Base-by-base conservation (phyloP, 768 basidiomycete species). In the Ephemerocybe angulata region DNA sequence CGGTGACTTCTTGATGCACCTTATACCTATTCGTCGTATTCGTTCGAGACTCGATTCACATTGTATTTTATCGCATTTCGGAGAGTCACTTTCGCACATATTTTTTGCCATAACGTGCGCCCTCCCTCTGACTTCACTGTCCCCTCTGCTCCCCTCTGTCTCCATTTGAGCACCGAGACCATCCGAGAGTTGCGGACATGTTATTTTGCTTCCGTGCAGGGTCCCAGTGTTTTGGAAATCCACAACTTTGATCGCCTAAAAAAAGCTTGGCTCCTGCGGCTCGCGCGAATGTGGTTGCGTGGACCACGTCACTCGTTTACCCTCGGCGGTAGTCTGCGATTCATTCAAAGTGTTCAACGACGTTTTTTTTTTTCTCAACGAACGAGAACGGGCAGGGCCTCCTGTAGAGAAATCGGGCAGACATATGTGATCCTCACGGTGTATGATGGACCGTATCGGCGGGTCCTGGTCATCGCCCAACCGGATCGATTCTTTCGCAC, bases 131-230 rank as follows among this genome's bases (percentile, higher is more conserved):
- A 27, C 57, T 27, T 42, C 21, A 24, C 19, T 19, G 29, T 53
- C 21, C 19, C n/a, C 12, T 50, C 42, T 25, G 27, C 3, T 33
- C 33, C 17, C 30, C 44, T 22, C 50, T 21, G 29, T 50, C 19
- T 33, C n/a, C 47, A 51, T 37, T 41, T n/a, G 50, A 52, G 49
- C 44, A 33, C 49, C 53, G 46, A 54, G 48, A 52, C 44, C 48
- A 40, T 54, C 58, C 58, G 58, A 24, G 50, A 55, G 35, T 35
- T 55, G 43, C 58, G 58, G 58, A 33, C 42, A 19, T 19, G 21
- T 53, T 38, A 1, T 29, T 53, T 53, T 53, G 40, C 17, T 30
- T 53, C 41, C 50, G 30, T 51, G n/a, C n/a, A n/a, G n/a, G n/a
- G n/a, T 51, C 22, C 37, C 48, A 41, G 38, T n/a, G 38, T 41